A percentile compares a stretch with the other conserved stretches of the same genome.
These are phyloP conservation scores for Candida boidinii DNA, from an alignment of 805 yeast species.

Conservation along the genomic window DNA sequence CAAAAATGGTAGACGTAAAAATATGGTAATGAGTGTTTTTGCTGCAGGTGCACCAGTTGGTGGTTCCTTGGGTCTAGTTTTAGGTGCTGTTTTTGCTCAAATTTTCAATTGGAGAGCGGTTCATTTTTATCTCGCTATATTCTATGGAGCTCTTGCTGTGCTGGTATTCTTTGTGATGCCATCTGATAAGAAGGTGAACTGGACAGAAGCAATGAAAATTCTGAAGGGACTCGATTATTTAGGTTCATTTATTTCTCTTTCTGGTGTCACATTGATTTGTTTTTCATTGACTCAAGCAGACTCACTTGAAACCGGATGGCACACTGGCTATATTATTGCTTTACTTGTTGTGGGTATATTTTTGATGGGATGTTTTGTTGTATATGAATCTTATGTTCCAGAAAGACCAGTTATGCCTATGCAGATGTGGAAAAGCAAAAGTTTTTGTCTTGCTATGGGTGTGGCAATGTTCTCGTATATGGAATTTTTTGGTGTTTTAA, in stretches of 20 bases:
- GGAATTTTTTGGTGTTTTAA: conserved; percentile 30
- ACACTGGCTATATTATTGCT: conserved; percentile 36
- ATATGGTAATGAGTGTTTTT: conserved; percentile 33
- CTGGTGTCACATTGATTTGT: conserved; percentile 32
- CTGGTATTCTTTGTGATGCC: conserved; percentile 25
- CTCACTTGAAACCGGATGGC: conserved; percentile 33
- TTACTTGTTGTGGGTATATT: conserved; percentile 30
- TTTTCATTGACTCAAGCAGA: conserved; percentile 37
- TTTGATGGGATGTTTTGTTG: conserved; percentile 23
- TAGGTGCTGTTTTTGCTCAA: conserved; percentile 35
- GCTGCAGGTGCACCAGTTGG: conserved; percentile 42
- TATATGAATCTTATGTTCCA: conserved; percentile 32
- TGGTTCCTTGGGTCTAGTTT: conserved; percentile 31
- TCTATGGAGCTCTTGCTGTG: conserved; percentile 21
- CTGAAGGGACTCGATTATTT: conserved; percentile 27
- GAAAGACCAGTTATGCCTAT: conserved; percentile 40
- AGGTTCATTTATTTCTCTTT: conserved; percentile 33
- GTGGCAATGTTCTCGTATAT: conserved; percentile 32
- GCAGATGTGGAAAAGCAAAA: conserved; percentile 29
- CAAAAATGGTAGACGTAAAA: conserved; percentile 29
- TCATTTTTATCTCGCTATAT: conserved; percentile 31
- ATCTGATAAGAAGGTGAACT: conserved; percentile 21
- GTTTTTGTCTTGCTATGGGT: conserved; percentile 31
- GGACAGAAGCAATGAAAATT: conserved; percentile 15
- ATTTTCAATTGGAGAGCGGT: conserved; percentile 32